Base-by-base conservation (phyloP, 192 early-diverging fungal genomes). In the Paraglomus brasilianum region DNA sequence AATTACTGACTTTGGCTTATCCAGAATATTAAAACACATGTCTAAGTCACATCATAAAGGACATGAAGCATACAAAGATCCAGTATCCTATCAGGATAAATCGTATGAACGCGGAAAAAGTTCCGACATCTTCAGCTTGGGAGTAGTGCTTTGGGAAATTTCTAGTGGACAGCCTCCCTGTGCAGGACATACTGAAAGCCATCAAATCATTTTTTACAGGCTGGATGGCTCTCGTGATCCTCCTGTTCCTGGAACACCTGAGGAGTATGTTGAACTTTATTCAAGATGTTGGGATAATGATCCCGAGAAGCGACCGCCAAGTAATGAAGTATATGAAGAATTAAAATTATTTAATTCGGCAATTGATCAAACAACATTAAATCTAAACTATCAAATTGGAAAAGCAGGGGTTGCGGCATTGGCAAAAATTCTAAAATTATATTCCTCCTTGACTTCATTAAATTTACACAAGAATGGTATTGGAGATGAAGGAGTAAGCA, bases 211-310 rank as follows among this genome's bases (percentile, higher is more conserved):
- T 30, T 53, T 76, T 15, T 66, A 70, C 15, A 76, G 72, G 49
- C 66, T 76, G 75, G 73, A 78, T 22, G 72, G 77, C 36, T 69
- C 69, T 59, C 77, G 77, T 5, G 77, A 78, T 45, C 6, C 69
- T 1, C 21, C 73, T 11, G 70, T 78, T 10, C 72, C 73, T 1
- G 77, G 70, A 1, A 78, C 77, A 0, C 77, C 77, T 17, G 52
- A 30, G 24, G 69, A 61, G 46, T 78, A 74, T 55, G 69, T 42
- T 64, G 66, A 30, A 5, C 53, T 78, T 11, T 74, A 74, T 24
- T 69, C 74, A 53, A 51, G 59, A 38, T 78, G 77, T 58, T 78
- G 77, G 77, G 56, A 71, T 7, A 60, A 21, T 21, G 69, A 75
- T 45, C 73, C 77, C 5, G 68, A 55, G 0, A 62, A 50, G 22